Base-by-base conservation (phyloP, 371 early-diverging fungal species). In the Saksenaea oblongispora region DNA sequence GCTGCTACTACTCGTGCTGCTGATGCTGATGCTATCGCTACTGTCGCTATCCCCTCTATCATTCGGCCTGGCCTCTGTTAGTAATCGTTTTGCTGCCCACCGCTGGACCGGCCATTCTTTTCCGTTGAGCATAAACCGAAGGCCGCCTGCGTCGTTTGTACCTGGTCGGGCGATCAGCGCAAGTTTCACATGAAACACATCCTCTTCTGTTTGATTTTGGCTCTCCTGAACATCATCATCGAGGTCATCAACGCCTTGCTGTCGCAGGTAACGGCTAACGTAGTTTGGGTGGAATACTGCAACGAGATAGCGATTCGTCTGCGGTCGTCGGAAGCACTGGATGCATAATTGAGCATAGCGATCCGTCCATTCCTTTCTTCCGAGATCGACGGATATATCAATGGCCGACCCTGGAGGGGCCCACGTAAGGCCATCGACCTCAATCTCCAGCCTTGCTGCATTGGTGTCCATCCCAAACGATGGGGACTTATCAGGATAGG, bases 291-390 rank as follows among this genome's bases (percentile, higher is more conserved):
- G 73, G 0, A 69, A 28, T n/a, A 78, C 41, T 10, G 63, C 65
- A 11, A 72, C 47, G 18, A 72, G 57, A 58, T 65, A 68, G 0
- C 18, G 47, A 54, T 26, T 66, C 35, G 8, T n/a, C 54, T 41
- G 61, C 14, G 53, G 64, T 11, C 58, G 56, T 9, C 61, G 42
- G 54, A 63, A 70, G 41, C 71, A 79, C 5, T 67, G 72, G 9
- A 79, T 57, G 47, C 74, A 79, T 13, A 70, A 56, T 24, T 79
- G 74, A 22, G 72, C 71, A 59, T 72, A 79, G 24, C 58, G 69
- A 22, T 79, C 64, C 3, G 67, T 59, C 69, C 39, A 64, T 37
- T 39, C 27, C 34, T 17, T 59, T 39, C 13, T 28, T 41, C 22
- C 1, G 13, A 44, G 51, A 11, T 63, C 22, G 14, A 66, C 58